Base-by-base conservation (phyloP, 345 rosid genomes). In the Salix arbutifolia region DNA sequence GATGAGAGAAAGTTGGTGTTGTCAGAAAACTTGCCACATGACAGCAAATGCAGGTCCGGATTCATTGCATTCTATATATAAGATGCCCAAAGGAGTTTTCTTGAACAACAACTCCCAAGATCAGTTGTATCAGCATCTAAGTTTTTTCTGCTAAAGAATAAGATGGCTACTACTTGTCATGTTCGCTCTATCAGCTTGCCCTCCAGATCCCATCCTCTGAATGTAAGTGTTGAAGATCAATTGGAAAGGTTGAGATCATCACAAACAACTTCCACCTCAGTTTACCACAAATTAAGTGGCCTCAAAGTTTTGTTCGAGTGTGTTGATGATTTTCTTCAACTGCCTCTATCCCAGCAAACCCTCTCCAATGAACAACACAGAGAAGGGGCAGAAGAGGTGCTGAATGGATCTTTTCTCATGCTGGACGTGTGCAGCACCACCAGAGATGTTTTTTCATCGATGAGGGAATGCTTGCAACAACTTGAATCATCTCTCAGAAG, bases 181-280 rank as follows among this genome's bases (percentile, higher is more conserved):
- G 65, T 30, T 61, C 84, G 84, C 12, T 83, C 84, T 4, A 76
- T 33, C 67, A 83, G 86, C 46, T 71, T 83, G 46, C 86, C 88
- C 12, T 74, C 81, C 11, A 74, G 52, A 60, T 31, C 81, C 14
- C 86, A 83, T 46, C 86, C 84, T 44, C 75, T 81, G 25, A 67
- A 19, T 21, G 21, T 19, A 2, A 52, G 14, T 6, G 76, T 83
- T 16, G 78, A 74, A 69, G 81, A 64, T 38, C 83, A 74, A 11
- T 73, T 81, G 46, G 23, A 42, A 6, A 69, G 81, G 65, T 67
- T 82, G 50, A 79, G 76, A 66, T 67, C 77, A 40, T 82, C 82
- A 19, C 80, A 78, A 23, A 58, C 62, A 58, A 23, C 62, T 44
- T 67, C 78, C 19, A 18, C 82, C 25, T 69, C 83, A 8, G 19